Conservation (phyloP, 1,139 yeast species). For the Taphrina sp. region DNA sequence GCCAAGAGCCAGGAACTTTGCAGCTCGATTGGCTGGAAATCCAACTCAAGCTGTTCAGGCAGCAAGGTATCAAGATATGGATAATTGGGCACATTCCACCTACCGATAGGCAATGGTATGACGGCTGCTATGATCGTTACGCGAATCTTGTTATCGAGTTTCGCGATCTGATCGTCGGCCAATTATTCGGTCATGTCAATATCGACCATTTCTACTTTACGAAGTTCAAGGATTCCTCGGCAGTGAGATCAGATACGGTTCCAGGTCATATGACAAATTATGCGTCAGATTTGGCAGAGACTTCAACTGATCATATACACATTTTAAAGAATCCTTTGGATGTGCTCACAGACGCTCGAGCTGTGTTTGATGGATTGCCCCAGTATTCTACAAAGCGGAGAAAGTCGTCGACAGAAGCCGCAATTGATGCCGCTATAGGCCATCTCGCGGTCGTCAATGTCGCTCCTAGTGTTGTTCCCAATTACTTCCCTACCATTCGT, state of each 20-base stretch:
- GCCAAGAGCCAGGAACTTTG: conserved; percentile 75
- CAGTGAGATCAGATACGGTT: neutral
- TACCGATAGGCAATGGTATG: conserved; percentile 69
- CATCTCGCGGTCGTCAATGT: conserved; percentile 70
- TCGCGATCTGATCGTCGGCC: conserved; percentile 78
- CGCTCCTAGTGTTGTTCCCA: conserved; percentile 76
- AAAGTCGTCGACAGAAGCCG: conserved; percentile 12
- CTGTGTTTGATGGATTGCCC: conserved; percentile 28
- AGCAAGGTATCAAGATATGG: conserved; percentile 82
- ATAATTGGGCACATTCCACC: conserved; percentile 87
- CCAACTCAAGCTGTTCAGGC: conserved; percentile 67
- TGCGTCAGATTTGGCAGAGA: conserved; percentile 1
- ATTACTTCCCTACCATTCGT: conserved; percentile 76
- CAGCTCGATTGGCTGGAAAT: conserved; percentile 75
- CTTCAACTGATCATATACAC: conserved; percentile 10
- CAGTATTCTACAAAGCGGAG: conserved; percentile 33
- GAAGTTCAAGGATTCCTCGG: conserved; percentile 58
- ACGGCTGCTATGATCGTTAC: conserved; percentile 68
- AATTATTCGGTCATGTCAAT: conserved; percentile 85
- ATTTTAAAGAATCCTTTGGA: conserved; percentile 32
- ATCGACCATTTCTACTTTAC: conserved; percentile 78
- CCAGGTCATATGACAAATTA: neutral
- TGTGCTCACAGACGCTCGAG: conserved; percentile 39
- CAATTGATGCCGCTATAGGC: conserved; percentile 46
- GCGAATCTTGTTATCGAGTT: conserved; percentile 77